Base-by-base conservation (phyloP, 306 rosid species). In the Inga laurina region DNA sequence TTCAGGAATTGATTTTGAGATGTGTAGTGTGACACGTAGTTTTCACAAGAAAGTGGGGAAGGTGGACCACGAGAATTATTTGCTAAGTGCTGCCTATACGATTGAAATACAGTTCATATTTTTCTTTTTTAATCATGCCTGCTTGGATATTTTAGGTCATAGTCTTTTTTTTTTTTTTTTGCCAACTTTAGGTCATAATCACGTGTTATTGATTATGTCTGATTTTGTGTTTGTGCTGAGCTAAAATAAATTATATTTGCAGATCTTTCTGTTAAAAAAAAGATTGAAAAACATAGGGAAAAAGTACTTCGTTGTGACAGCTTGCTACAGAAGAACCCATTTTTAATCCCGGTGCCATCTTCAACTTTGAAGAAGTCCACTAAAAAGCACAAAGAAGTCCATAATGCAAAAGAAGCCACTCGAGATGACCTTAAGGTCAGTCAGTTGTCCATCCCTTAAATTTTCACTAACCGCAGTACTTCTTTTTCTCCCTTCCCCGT, bases 221-320 rank as follows among this genome's bases (percentile, higher is more conserved):
- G 46, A 2, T 9, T 80, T 41, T 71, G 56, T 32, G 51, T 80
- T 56, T 37, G 10, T 6, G 18, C 19, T 74, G 6, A 62, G 82
- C 34, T 82, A 65, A 18, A 71, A 0, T 57, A 14, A 74, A 80
- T 7, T 11, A 27, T 82, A 74, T 39, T 39, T 78, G 41, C 87
- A 96, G 99, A 96, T 88, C 91, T 94, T 83, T 87, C 92, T 5
- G 97, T 94, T 82, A 92, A 90, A 88, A 87, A 84, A 85, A 96
- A 94, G 92, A 96, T 96, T 67, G 98, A 96, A 75, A 96, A 96
- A 56, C 91, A 96, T 34, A 87, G 98, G 71, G 93, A 93, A 22
- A 96, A 86, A 51, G 94, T 94, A 52, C 97, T 96, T 68, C 91
- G 34, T 41, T 76, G 83, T 49, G 99, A 96, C 54, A 91, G 97